Evolutionary conservation across 192 early-diverging fungal genomes (phyloP), one percentile per base, ranked within the genome.

Genomic region (Backusella tarrabulga): DNA sequence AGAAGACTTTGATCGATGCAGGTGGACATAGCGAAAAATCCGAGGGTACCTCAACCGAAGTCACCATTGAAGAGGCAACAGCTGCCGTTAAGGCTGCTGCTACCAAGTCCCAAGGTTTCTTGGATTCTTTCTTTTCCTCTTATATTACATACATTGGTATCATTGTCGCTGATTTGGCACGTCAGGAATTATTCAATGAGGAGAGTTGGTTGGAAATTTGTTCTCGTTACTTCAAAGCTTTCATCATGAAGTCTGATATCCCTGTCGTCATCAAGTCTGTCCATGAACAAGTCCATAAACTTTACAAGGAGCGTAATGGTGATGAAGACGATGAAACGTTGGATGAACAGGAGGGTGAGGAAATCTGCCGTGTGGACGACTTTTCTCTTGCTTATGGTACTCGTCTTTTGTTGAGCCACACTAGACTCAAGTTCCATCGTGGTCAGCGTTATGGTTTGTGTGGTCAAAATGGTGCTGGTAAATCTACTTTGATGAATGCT

Each of bases 401-500:
- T 75, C 92, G 91, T 87, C 89, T 93, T 80, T 79, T 95, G 72
- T 84, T 94, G 46, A 92, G 91, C 79, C 93, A 87, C 44, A 86
- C 88, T 68, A 83, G 81, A 52, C 80, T 86, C 34, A 87, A 77
- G 77, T 80, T 95, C 9, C 88, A 90, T 76, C 89, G 92, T 72
- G 94, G 94, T 41, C 90, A 89, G 68, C 89, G 92, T 34, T 95
- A 95, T 80, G 94, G 94, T 67, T 77, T 95, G 15, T 92, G 90
- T 82, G 94, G 94, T 67, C 86, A 84, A n/a, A 95, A 95, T 78
- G 94, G 92, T 67, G 90, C 92, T 52, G 94, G 94, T 75, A 95
- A 95, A 68, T 88, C 93, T 9, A 95, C 94, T 32, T 83, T 95
- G 41, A 93, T 95, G 92, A 84, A 92, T 60, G 87, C 94, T 54